Evolutionary conservation across 2,329 filamentous ascomycete species (phyloP).

Genomic region (Nigrospora sphaerica): DNA sequence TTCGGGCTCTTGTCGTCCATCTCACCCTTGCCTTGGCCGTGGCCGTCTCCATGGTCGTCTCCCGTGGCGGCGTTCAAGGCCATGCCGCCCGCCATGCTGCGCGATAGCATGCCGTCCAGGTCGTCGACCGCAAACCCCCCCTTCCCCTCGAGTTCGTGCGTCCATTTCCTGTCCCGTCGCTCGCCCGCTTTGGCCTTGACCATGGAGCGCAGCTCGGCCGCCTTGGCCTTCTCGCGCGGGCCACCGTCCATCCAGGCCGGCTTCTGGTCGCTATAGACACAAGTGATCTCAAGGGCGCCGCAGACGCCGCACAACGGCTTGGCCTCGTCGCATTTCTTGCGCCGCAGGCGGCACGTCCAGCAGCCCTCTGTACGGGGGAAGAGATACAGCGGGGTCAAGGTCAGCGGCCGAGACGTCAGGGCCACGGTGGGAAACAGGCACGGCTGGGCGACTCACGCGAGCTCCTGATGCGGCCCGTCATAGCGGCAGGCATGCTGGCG

Average conservation of each 20-base stretch:
- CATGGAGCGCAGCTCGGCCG: conserved; percentile 46
- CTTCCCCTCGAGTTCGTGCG: conserved; percentile 27
- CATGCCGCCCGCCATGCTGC: conserved; percentile 4
- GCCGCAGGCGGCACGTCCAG: conserved; percentile 54
- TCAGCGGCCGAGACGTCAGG: not conserved
- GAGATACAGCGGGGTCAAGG: conserved; percentile 8
- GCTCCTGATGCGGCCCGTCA: not conserved
- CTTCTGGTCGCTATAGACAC: conserved; percentile 43
- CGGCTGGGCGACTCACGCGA: conserved; percentile 2
- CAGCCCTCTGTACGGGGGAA: conserved; percentile 41
- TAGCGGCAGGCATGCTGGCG: too few species aligned
- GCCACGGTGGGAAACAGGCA: not conserved
- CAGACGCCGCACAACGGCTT: conserved; percentile 46
- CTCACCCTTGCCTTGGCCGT: too few species aligned
- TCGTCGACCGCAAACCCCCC: not conserved
- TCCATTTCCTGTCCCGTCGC: conserved; percentile 41
- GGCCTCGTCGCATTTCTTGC: conserved; percentile 54
- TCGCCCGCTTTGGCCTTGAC: conserved; percentile 46
- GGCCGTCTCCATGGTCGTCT: too few species aligned
- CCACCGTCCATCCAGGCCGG: conserved; percentile 53
- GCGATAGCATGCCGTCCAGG: conserved; percentile 1
- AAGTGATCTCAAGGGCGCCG: conserved; percentile 46
- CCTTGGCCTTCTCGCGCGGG: conserved; percentile 39
- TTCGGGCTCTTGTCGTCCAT: too few species aligned
- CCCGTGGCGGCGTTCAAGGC: not conserved